A percentile compares a stretch with the other conserved stretches of the same genome.
Evolutionary conservation across 768 basidiomycete species (phyloP).

Genomic region (Mycena polygramma): DNA sequence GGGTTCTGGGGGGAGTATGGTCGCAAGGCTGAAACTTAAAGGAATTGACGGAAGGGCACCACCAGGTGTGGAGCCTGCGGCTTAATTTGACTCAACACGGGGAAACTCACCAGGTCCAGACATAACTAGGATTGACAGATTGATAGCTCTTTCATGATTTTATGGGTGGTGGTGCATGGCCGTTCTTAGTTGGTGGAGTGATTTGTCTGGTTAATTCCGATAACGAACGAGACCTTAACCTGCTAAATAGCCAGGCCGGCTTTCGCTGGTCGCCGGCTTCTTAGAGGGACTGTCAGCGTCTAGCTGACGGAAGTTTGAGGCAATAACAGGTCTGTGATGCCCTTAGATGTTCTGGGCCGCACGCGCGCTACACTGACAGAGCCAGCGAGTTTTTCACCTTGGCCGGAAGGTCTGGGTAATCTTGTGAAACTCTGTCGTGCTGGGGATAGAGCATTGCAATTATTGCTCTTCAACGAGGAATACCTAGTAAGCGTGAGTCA

Average conservation of each 20-base stretch:
- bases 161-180: constrained; percentile 91
- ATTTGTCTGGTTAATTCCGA: constrained; percentile 98
- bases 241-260: constrained; percentile 90
- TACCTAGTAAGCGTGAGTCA: constrained; percentile 91
- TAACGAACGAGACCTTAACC: constrained; percentile 95
- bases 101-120: constrained; percentile 87
- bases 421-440: constrained; percentile 86
- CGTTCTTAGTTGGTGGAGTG: constrained; percentile 92
- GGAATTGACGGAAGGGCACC: constrained; percentile 75
- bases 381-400: constrained; percentile 86
- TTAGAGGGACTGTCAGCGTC: constrained; percentile 88
- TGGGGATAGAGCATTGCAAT: constrained; percentile 93
- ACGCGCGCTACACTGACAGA: constrained; percentile 91
- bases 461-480: constrained; percentile 94
- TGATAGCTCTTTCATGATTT: constrained; percentile 89
- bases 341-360: constrained; percentile 50
- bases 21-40: constrained; percentile 63
- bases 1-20: constrained; percentile 79
- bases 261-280: constrained; percentile 82
- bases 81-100: constrained; percentile 90
- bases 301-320: constrained; percentile 89
- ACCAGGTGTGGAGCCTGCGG: constrained; percentile 78
- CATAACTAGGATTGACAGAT: constrained; percentile 84
- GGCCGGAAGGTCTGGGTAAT: constrained; percentile 83
- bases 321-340: constrained; percentile 94